Evolutionary conservation across 2,329 filamentous ascomycete species (phyloP).

Genomic region (Lasiodiplodia sp.): DNA sequence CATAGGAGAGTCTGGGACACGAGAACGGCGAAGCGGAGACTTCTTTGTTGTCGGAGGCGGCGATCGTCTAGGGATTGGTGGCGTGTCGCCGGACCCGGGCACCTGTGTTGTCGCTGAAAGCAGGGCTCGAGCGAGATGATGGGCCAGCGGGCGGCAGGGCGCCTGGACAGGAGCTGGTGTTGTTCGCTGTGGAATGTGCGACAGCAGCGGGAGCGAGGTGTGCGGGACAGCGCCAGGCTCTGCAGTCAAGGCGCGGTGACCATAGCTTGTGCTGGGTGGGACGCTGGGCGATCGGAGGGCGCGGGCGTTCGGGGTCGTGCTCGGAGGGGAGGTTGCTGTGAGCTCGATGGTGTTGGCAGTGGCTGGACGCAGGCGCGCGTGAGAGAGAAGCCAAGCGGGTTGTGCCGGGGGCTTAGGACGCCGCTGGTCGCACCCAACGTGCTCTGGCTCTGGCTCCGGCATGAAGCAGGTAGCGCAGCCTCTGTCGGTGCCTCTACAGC

Average conservation of each 20-base stretch:
- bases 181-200: slow-evolving; percentile 21
- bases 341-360: slow-evolving; percentile 16
- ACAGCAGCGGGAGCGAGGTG: slow-evolving; percentile 12
- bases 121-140: neutral
- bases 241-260: slow-evolving; percentile 14
- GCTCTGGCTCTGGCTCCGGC: neutral
- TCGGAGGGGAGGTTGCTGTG: neutral
- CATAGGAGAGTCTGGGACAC: slow-evolving; percentile 7
- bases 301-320: neutral
- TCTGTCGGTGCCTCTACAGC: slow-evolving; percentile 12
- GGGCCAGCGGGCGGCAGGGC: neutral
- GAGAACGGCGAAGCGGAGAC: neutral
- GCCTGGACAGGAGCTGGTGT: slow-evolving; percentile 18
- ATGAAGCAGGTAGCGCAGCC: slow-evolving; percentile 8
- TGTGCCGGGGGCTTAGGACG: slow-evolving; percentile 16
- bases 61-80: neutral
- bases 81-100: neutral
- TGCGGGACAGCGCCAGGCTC: slow-evolving; percentile 16
- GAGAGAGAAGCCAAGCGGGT: slow-evolving; percentile 20
- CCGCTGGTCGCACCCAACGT: slow-evolving; percentile 7
- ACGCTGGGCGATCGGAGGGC: neutral
- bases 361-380: slow-evolving; percentile 21
- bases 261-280: slow-evolving; percentile 1
- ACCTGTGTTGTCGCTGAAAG: neutral
- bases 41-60: slow-evolving; percentile 13